phyloP scores from a whole-genome alignment of 2,329 filamentous ascomycete species.

The Huntiella abstrusa region DNA sequence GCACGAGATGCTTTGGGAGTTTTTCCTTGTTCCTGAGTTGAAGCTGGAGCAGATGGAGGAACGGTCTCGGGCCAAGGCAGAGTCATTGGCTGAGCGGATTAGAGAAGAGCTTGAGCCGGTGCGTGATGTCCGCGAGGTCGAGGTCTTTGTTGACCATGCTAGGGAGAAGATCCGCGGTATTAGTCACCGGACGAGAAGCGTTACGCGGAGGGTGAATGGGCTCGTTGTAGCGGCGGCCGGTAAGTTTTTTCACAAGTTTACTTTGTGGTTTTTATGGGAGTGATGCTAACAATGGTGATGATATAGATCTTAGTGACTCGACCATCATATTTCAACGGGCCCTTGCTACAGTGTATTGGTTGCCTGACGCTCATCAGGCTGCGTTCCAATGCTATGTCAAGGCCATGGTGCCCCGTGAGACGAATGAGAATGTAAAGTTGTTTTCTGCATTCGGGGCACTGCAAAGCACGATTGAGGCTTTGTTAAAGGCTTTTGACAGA shows the following conservation, averaged over 20 bases:
- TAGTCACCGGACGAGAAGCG: conserved; percentile 63
- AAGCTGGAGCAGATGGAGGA: conserved; percentile 80
- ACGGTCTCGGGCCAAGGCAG: conserved; percentile 70
- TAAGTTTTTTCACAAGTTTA: conserved; percentile 1
- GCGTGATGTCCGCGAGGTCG: conserved; percentile 68
- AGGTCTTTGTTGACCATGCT: conserved; percentile 81
- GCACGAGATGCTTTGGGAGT: conserved; percentile 97
- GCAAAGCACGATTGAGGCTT: conserved; percentile 67
- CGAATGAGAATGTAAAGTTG: conserved; percentile 53
- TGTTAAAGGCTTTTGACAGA: conserved; percentile 59
- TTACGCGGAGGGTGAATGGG: conserved; percentile 61
- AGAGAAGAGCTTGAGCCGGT: conserved; percentile 77
- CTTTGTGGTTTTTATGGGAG: not conserved
- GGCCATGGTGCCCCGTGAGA: conserved; percentile 46
- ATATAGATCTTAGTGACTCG: conserved; percentile 48
- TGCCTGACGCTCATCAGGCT: conserved; percentile 47
- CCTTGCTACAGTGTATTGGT: conserved; percentile 39
- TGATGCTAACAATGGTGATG: not conserved
- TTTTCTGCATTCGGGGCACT: conserved; percentile 61
- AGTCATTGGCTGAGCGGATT: conserved; percentile 64
- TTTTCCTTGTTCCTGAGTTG: conserved; percentile 89
- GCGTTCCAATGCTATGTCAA: conserved; percentile 57
- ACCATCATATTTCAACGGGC: conserved; percentile 34
- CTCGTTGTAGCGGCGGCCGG: conserved; percentile 22
- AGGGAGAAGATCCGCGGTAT: conserved; percentile 75